Conservation (phyloP, 306 rosid species). For the Comarum palustre region DNA sequence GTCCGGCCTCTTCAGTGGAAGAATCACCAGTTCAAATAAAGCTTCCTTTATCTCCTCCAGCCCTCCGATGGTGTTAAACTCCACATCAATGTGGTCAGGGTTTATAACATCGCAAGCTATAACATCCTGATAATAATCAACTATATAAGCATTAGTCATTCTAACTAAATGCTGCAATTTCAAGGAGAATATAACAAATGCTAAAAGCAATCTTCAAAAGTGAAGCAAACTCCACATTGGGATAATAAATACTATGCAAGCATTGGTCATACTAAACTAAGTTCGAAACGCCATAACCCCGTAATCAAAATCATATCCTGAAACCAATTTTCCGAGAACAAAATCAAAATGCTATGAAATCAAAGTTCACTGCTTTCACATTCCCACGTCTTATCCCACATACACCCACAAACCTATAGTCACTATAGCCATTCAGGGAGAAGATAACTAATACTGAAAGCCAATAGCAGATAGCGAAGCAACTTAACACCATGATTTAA, state of each 20-base stretch:
- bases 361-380: neutral
- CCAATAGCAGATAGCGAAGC: too few relatives aligned
- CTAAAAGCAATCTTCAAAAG: too few relatives aligned
- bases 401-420: too few relatives aligned
- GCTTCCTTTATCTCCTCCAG: conserved; percentile 74
- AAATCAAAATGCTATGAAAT: neutral
- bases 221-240: neutral
- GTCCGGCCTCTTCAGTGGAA: conserved; percentile 77
- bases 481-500: neutral
- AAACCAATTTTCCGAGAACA: neutral
- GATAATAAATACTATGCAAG: neutral
- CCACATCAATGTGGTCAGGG: conserved; percentile 88
- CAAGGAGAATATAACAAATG: too few relatives aligned
- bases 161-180: neutral
- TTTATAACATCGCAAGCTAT: conserved; percentile 95
- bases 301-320: neutral
- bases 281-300: neutral
- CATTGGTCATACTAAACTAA: neutral
- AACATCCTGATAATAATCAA: conserved; percentile 65
- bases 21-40: conserved; percentile 82
- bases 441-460: neutral
- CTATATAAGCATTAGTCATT: neutral
- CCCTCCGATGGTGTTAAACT: conserved; percentile 86
- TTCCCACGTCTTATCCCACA: too few relatives aligned
- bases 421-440: too few relatives aligned